These are phyloP conservation scores for Primulina tabacum DNA, from an alignment of 257 asterid genomes.

Conservation along the genomic window DNA sequence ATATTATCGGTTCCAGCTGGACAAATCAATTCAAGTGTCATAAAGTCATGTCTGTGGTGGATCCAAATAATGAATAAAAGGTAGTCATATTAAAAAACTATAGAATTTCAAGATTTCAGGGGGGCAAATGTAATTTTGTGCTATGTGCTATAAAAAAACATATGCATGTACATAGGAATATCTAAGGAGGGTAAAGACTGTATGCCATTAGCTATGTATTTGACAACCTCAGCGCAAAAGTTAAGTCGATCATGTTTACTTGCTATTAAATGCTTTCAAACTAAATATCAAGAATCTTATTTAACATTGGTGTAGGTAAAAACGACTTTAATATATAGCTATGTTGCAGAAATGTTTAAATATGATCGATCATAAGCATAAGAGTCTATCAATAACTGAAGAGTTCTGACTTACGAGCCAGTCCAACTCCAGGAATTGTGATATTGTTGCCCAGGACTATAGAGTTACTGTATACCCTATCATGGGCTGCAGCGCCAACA, in stretches of 20 bases:
- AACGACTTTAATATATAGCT: background rate
- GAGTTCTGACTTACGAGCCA: slow-evolving; percentile 72
- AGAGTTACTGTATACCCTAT: slow-evolving; percentile 77
- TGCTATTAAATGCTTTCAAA: background rate
- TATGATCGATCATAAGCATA: background rate
- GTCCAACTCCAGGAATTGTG: slow-evolving; percentile 90
- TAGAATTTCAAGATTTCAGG: background rate
- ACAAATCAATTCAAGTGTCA: slow-evolving; percentile 23
- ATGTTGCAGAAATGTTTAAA: too few species aligned
- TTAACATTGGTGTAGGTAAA: background rate
- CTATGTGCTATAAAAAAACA: background rate
- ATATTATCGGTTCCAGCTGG: slow-evolving; percentile 77
- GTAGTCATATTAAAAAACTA: background rate
- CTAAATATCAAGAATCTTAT: background rate
- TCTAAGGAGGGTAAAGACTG: background rate
- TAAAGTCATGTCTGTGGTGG: background rate
- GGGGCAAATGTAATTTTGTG: background rate
- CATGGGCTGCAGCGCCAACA: slow-evolving; percentile 95
- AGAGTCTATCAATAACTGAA: background rate
- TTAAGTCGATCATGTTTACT: too few species aligned
- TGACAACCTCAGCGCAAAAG: background rate
- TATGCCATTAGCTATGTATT: background rate
- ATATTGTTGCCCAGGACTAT: slow-evolving; percentile 78
- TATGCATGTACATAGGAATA: background rate
- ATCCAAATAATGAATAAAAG: background rate